Evolutionary conservation across 192 early-diverging fungal species (phyloP).

Genomic region (Diversispora epigaea): DNA sequence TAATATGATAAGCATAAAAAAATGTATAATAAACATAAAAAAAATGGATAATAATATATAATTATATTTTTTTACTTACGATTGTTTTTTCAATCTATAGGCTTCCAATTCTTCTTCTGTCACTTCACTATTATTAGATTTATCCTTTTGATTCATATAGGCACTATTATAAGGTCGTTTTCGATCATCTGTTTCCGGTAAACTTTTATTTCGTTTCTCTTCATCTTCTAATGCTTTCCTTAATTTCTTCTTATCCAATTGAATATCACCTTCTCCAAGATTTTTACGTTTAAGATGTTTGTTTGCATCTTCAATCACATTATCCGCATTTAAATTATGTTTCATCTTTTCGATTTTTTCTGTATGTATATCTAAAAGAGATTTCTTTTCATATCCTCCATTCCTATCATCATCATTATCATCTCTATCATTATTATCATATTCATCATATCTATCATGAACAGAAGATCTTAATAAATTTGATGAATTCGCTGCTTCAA

Average conservation of each 20-base stretch:
- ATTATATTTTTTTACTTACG: conserved; percentile 11
- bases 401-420: neutral
- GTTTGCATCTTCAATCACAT: conserved; percentile 29
- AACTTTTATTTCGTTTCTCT: conserved; percentile 31
- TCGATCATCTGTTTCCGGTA: conserved; percentile 23
- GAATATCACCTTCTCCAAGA: conserved; percentile 60
- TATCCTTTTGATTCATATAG: conserved; percentile 1
- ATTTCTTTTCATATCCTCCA: conserved; percentile 14
- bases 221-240: conserved; percentile 53
- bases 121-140: conserved; percentile 36
- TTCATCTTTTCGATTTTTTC: conserved; percentile 34
- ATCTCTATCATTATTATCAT: neutral
- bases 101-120: conserved; percentile 72
- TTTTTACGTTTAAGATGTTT: conserved; percentile 37
- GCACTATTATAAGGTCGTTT: conserved; percentile 33
- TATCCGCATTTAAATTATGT: conserved; percentile 36
- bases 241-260: conserved; percentile 54
- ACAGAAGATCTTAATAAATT: conserved; percentile 13
- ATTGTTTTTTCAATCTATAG: conserved; percentile 49
- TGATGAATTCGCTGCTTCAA: conserved; percentile 62
- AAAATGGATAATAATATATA: neutral
- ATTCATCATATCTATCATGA: too few relatives aligned
- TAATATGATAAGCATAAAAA: too few relatives aligned
- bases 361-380: conserved; percentile 37
- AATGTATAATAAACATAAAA: too few relatives aligned